Evolutionary conservation across 192 early-diverging fungal genomes (phyloP).

Genomic region (Mortierella antarctica): DNA sequence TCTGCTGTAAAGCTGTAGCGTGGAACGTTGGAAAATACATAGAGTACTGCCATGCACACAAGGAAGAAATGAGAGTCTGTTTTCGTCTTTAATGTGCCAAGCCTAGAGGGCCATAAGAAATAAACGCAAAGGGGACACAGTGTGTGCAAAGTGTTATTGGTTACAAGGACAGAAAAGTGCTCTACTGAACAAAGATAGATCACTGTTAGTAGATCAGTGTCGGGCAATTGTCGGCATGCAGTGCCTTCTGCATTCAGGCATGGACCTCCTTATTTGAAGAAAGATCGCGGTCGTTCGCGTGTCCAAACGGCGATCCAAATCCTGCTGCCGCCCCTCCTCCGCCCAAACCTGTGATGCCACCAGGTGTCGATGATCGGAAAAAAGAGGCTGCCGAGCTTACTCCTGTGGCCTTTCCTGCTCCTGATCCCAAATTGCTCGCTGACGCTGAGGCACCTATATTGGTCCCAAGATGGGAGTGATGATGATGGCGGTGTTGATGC

Average conservation of each 20-base stretch:
- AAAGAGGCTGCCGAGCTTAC: background rate
- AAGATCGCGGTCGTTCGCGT: background rate
- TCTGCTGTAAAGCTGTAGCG: no score
- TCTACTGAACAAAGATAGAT: no score
- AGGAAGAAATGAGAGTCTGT: no score
- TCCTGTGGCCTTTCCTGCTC: background rate
- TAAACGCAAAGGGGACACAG: no score
- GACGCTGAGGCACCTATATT: background rate
- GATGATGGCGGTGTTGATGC: background rate
- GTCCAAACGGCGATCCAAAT: conserved; percentile 6
- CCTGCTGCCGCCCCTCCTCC: background rate
- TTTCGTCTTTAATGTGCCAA: no score
- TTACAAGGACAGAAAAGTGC: no score
- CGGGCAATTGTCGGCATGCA: no score
- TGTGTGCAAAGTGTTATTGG: no score
- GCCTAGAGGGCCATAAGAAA: no score
- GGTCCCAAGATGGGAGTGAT: background rate
- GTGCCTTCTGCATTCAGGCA: conserved; percentile 2
- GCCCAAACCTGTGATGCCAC: background rate
- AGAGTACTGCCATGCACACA: no score
- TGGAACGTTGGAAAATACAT: no score
- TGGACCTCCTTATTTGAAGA: conserved; percentile 22
- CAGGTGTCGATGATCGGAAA: conserved; percentile 1
- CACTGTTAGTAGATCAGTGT: no score
- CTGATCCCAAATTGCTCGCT: background rate